Evolutionary conservation across 1,284 basidiomycete species (phyloP).

Genomic region (Leucoagaricus sp.): DNA sequence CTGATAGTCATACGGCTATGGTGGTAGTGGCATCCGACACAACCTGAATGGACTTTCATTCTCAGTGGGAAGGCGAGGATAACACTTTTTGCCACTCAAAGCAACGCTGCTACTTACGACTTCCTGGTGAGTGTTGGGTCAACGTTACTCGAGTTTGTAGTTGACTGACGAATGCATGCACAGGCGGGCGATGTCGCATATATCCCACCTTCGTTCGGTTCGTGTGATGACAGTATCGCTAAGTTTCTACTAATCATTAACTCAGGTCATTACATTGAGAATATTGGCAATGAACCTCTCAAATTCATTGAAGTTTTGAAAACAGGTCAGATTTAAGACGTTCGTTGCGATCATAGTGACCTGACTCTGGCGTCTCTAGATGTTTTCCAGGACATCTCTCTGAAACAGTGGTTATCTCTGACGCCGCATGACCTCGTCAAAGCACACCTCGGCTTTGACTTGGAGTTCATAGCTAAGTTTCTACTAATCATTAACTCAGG

Average conservation of each 20-base stretch:
- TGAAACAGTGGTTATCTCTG: conserved; percentile 57
- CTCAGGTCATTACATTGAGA: conserved; percentile 69
- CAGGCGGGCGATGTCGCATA: conserved; percentile 33
- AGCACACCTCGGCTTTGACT: conserved; percentile 50
- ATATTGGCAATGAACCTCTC: conserved; percentile 63
- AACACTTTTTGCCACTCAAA: conserved; percentile 61
- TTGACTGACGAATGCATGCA: no score
- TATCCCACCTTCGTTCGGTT: conserved; percentile 55
- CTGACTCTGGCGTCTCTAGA: conserved; percentile 18
- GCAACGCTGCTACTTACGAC: conserved; percentile 68
- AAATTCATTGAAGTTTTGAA: conserved; percentile 66
- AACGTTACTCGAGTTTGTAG: no score
- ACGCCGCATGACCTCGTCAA: conserved; percentile 56
- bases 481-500: conserved; percentile 26
- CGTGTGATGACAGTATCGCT: conserved; percentile 9
- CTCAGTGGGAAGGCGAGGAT: conserved; percentile 59
- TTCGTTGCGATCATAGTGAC: no score
- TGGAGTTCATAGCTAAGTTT: conserved; percentile 48
- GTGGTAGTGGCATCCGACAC: conserved; percentile 72
- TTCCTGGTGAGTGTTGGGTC: conserved; percentile 67
- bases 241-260: background rate
- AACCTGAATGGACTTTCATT: conserved; percentile 68
- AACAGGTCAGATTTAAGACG: background rate
- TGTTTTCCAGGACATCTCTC: conserved; percentile 43
- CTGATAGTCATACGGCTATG: background rate